Evolutionary conservation across 1,139 yeast genomes (phyloP).

Genomic region (Scheffersomyces lignicola): DNA sequence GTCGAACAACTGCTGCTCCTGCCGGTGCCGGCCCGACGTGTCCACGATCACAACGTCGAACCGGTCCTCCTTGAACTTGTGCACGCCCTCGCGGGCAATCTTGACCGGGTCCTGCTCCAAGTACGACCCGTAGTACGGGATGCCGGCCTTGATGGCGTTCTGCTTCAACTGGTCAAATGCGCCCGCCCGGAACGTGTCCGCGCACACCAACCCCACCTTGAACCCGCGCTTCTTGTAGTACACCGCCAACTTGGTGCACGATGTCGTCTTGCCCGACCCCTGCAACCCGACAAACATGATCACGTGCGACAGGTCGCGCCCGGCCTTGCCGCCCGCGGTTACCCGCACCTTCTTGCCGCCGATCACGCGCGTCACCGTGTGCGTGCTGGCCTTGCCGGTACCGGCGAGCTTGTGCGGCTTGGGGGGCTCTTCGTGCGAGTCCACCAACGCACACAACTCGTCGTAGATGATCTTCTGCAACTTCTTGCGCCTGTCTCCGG

Average conservation of each 20-base stretch:
- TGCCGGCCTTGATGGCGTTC: conserved; percentile 92
- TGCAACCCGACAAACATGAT: conserved; percentile 98
- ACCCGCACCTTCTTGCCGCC: conserved; percentile 34
- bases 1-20: conserved; percentile 85
- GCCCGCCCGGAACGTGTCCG: conserved; percentile 99
- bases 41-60: conserved; percentile 95
- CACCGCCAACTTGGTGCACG: conserved; percentile 95
- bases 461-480: conserved; percentile 93
- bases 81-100: conserved; percentile 90
- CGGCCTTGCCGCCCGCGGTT: conserved; percentile 13
- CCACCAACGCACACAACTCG: conserved; percentile 84
- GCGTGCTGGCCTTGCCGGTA: conserved; percentile 1
- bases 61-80: conserved; percentile 84
- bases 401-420: conserved; percentile 71
- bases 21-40: conserved; percentile 97
- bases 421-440: conserved; percentile 64
- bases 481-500: conserved; percentile 69
- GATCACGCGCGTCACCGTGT: conserved; percentile 20
- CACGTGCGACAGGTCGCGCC: conserved; percentile 45
- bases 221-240: conserved; percentile 92
- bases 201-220: conserved; percentile 96
- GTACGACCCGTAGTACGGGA: conserved; percentile 93
- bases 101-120: conserved; percentile 94
- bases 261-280: conserved; percentile 98
- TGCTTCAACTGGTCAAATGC: conserved; percentile 98